Base-by-base conservation (phyloP, 2,329 filamentous ascomycete genomes). In the Colletotrichum scovillei region DNA sequence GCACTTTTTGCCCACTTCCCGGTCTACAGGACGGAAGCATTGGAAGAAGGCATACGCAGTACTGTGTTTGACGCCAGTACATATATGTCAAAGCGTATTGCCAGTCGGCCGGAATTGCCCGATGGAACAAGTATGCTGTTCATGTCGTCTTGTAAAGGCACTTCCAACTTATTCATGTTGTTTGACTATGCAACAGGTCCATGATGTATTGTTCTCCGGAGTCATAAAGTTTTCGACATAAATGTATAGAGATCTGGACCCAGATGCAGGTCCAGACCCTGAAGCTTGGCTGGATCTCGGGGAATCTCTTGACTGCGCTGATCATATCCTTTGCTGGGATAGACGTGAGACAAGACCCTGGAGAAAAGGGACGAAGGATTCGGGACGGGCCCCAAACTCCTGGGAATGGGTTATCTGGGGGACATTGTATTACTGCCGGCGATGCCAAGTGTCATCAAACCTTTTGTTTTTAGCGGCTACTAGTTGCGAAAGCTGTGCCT, bases 271-370 rank as follows among this genome's bases (percentile, higher is more conserved):
- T 22, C 46, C 28, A 14, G 16, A 30, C 24, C 52, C 22, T 30
- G 8, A 24, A n/a, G 19, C 52, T 32, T 24, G 63, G 24, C 32
- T 28, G 16, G 32, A 57, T 66, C 32, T 64, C 2, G 12, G 11
- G 38, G 62, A 9, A 64, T 24, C 26, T 64, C 28, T 55, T 55
- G n/a, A 32, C 14, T 57, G 32, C 35, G 32, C 32, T 55, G 63
- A 66, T 66, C 63, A 46, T 46, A 30, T n/a, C 35, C 46, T 42
- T 49, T 56, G 14, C 52, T 56, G 63, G 32, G 14, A 65, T 30
- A 30, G 63, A n/a, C 5, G 22, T 26, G 52, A 26, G 8, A 38
- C 11, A 38, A 35, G 22, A 19, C 8, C 22, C 11, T 26, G 12
- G 6, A 42, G 42, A 14, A 35, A 35, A 19, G 14, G 19, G 6